Evolutionary conservation across 106 monocot genomes (phyloP).

Genomic region (Dendrobium chrysotoxum): DNA sequence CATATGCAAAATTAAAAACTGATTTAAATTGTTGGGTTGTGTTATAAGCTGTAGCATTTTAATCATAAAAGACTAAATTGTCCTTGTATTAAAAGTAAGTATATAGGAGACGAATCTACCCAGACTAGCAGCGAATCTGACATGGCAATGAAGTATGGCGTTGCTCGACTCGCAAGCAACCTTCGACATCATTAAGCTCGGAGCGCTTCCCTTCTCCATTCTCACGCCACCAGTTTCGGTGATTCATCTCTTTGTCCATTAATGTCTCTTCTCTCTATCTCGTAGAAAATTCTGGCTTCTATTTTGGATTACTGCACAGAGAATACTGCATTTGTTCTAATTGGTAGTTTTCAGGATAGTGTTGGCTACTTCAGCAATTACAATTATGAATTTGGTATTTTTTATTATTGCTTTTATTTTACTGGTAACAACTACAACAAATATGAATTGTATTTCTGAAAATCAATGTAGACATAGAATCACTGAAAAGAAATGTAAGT

Average conservation of each 20-base stretch:
- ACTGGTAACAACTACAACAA: not conserved
- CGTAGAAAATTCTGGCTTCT: not conserved
- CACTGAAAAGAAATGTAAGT: not conserved
- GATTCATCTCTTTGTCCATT: not conserved
- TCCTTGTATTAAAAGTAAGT: too few species aligned
- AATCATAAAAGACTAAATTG: too few species aligned
- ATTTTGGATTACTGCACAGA: not conserved
- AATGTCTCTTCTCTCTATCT: not conserved
- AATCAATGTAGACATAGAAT: not conserved
- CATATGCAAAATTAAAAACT: too few species aligned
- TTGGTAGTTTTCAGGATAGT: not conserved
- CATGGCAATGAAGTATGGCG: constrained; percentile 8
- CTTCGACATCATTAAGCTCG: constrained; percentile 4
- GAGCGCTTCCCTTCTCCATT: constrained; percentile 31
- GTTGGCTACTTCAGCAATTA: not conserved
- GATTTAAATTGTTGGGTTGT: too few species aligned
- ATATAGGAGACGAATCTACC: not conserved
- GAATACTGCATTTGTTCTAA: not conserved
- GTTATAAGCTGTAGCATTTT: too few species aligned
- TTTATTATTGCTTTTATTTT: not conserved
- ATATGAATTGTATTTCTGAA: not conserved
- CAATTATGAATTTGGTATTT: not conserved
- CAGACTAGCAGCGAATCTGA: not conserved
- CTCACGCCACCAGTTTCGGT: constrained; percentile 86
- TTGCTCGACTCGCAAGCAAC: not conserved